Conservation (phyloP, 2,329 filamentous ascomycete genomes). For the Aureobasidium leucospermi region DNA sequence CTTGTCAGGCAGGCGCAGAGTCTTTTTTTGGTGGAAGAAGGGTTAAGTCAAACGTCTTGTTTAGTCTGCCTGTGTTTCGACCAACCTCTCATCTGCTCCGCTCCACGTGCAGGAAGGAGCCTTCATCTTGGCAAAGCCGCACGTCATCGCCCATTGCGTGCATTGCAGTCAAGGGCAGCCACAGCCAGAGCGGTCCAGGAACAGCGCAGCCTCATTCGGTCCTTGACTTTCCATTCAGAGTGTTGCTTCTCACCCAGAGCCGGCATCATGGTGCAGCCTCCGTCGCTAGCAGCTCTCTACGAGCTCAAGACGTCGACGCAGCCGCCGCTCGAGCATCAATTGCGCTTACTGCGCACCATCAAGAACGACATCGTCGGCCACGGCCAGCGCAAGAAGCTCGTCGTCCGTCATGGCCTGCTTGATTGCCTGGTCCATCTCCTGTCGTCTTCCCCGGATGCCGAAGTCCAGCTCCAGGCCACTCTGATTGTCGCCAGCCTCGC, state of each 20-base stretch:
- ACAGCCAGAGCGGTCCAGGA: neutral
- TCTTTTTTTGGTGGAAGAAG: neutral
- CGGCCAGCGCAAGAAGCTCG: constrained; percentile 74
- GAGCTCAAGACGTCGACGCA: constrained; percentile 17
- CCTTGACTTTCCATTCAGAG: neutral
- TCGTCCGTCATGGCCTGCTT: constrained; percentile 63
- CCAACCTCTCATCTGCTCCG: neutral
- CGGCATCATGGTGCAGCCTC: constrained; percentile 16
- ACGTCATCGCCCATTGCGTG: neutral
- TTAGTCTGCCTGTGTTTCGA: neutral
- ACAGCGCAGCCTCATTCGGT: neutral
- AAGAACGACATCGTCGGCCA: constrained; percentile 92
- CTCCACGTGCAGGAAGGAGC: neutral
- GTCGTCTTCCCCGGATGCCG: constrained; percentile 48
- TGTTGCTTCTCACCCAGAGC: neutral
- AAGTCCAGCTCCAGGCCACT: constrained; percentile 67
- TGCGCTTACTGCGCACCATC: constrained; percentile 58
- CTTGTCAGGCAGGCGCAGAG: neutral
- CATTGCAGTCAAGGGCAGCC: neutral
- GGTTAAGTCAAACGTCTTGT: neutral
- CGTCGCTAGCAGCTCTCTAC: constrained; percentile 14
- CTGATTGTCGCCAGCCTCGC: constrained; percentile 81
- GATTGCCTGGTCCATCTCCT: constrained; percentile 52
- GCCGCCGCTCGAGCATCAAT: constrained; percentile 28
- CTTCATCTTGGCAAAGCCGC: neutral